Evolutionary conservation across 2,329 filamentous ascomycete species (phyloP).

Genomic region (Neonectria punicea): DNA sequence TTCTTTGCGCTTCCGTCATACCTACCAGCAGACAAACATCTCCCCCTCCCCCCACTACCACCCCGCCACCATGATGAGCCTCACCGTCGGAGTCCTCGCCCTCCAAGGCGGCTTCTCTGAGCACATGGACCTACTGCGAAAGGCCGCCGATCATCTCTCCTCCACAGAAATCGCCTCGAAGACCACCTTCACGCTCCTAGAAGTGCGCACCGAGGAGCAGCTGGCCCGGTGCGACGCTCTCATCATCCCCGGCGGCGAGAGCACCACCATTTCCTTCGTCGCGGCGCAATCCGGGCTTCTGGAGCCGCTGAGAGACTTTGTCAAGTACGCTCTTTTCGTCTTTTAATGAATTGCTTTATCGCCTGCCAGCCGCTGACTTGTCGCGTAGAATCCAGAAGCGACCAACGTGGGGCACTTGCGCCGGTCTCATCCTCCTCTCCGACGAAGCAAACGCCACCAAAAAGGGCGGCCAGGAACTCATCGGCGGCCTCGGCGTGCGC

Average conservation of each 20-base stretch:
- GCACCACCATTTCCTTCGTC: slow-evolving; percentile 90
- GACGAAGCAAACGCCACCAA: slow-evolving; percentile 90
- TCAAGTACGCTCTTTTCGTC: slow-evolving; percentile 72
- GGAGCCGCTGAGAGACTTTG: slow-evolving; percentile 87
- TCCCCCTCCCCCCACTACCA: background rate
- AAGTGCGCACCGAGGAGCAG: slow-evolving; percentile 81
- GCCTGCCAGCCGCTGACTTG: background rate
- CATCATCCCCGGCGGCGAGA: slow-evolving; percentile 93
- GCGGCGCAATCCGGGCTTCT: slow-evolving; percentile 83
- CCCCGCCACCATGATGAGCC: slow-evolving; percentile 38
- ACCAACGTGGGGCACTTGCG: slow-evolving; percentile 96
- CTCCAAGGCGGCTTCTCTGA: slow-evolving; percentile 95
- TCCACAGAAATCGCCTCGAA: slow-evolving; percentile 35
- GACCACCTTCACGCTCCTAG: slow-evolving; percentile 69
- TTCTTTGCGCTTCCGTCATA: too few relatives aligned
- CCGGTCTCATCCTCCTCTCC: slow-evolving; percentile 89
- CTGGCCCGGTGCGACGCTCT: slow-evolving; percentile 81
- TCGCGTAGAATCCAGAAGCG: slow-evolving; percentile 72
- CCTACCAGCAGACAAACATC: background rate
- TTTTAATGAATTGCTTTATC: background rate
- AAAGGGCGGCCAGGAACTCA: slow-evolving; percentile 89
- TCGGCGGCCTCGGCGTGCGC: slow-evolving; percentile 89
- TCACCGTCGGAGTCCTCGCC: slow-evolving; percentile 72
- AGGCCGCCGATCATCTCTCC: slow-evolving; percentile 68
- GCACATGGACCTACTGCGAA: slow-evolving; percentile 80